A percentile compares a stretch with the other conserved stretches of the same genome.
Conservation (phyloP, 805 yeast species). For the Starmerella vaccinii region DNA sequence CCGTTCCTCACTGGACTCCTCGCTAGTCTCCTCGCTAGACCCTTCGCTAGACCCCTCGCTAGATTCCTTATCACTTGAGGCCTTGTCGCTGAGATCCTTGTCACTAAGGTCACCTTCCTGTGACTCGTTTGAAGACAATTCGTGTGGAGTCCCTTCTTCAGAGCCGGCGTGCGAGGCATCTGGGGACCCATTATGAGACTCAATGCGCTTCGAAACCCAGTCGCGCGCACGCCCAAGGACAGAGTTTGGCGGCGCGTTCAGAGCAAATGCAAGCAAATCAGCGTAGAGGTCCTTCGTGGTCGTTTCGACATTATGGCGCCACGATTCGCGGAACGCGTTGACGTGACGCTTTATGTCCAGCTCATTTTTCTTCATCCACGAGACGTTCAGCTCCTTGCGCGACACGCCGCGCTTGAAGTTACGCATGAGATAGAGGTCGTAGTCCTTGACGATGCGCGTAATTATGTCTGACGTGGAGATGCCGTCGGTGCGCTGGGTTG, state of each 20-base stretch:
- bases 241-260: constrained; percentile 20
- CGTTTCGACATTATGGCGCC: constrained; percentile 58
- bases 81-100: neutral
- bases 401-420: constrained; percentile 97
- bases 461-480: constrained; percentile 92
- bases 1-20: neutral
- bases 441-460: constrained; percentile 87
- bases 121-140: neutral
- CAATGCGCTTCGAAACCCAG: constrained; percentile 29
- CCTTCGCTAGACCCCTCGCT: neutral
- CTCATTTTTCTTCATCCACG: constrained; percentile 96
- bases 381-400: constrained; percentile 87
- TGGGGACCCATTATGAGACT: constrained; percentile 16
- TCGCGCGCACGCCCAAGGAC: constrained; percentile 29
- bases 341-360: constrained; percentile 86
- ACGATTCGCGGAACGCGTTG: constrained; percentile 72
- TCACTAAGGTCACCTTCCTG: neutral
- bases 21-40: neutral
- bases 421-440: constrained; percentile 92
- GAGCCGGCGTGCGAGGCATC: constrained; percentile 15
- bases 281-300: constrained; percentile 75
- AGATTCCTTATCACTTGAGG: neutral
- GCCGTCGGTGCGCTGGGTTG: constrained; percentile 95
- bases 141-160: neutral
- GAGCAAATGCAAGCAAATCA: constrained; percentile 42